A percentile compares a stretch with the other conserved stretches of the same genome.
Evolutionary conservation across 768 basidiomycete genomes (phyloP).

Genomic region (Candolleomyces aberdarensis): DNA sequence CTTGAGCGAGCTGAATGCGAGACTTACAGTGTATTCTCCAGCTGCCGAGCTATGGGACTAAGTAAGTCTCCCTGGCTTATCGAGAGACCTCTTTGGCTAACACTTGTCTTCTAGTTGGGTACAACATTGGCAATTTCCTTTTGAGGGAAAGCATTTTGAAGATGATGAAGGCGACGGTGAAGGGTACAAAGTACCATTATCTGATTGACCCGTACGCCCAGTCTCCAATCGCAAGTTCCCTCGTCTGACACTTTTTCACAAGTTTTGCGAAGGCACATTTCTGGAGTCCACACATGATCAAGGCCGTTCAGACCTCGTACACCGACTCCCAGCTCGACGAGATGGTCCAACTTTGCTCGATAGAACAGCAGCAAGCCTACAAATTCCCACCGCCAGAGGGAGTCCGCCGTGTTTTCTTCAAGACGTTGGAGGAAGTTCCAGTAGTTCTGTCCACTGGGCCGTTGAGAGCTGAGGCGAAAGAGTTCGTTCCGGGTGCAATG

Average conservation of each 20-base stretch:
- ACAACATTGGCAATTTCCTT: conserved; percentile 20
- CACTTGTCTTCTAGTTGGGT: conserved; percentile 20
- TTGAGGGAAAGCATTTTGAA: conserved; percentile 14
- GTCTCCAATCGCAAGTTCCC: neutral
- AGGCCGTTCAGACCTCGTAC: conserved; percentile 8
- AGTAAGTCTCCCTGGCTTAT: conserved; percentile 30
- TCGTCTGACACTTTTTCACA: neutral
- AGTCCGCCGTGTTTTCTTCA: conserved; percentile 17
- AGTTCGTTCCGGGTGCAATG: conserved; percentile 16
- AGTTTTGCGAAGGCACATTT: conserved; percentile 13
- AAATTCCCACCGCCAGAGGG: conserved; percentile 6
- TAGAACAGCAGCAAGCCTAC: conserved; percentile 5
- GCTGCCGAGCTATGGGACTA: conserved; percentile 46
- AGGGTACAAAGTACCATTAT: conserved; percentile 8
- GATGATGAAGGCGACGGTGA: conserved; percentile 11
- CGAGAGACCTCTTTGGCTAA: neutral
- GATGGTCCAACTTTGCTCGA: conserved; percentile 19
- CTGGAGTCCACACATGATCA: conserved; percentile 10
- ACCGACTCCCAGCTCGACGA: conserved; percentile 17
- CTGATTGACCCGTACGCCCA: conserved; percentile 9
- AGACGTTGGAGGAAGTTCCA: conserved; percentile 13
- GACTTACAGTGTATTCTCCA: conserved; percentile 15
- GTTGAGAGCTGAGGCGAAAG: conserved; percentile 15
- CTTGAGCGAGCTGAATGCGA: neutral
- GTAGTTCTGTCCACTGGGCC: conserved; percentile 10